Conservation (phyloP, 306 rosid species). For the Hylodesmum podocarpum region DNA sequence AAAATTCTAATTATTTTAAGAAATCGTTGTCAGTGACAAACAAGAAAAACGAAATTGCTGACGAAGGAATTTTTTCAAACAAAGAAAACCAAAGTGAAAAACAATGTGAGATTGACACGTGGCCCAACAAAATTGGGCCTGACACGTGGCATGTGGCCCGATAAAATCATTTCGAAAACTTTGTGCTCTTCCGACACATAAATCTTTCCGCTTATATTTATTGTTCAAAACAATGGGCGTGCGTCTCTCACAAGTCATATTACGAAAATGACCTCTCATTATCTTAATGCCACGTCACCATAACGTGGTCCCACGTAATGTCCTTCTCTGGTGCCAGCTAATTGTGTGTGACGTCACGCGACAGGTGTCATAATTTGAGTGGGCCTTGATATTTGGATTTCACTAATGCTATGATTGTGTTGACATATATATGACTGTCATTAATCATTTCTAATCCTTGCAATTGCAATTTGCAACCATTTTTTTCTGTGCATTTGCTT, state of each 20-base stretch:
- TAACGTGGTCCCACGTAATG: not conserved
- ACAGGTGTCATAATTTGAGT: not conserved
- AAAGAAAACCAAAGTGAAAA: not conserved
- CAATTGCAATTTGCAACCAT: constrained; percentile 2
- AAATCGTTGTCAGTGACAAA: not conserved
- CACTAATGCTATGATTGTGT: not conserved
- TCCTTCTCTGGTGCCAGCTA: not conserved
- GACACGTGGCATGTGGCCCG: constrained; percentile 1
- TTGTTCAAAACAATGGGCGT: not conserved
- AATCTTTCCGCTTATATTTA: not conserved
- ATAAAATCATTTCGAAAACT: not conserved
- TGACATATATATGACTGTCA: not conserved
- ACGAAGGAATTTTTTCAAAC: not conserved
- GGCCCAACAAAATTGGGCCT: not conserved
- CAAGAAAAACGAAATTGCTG: not conserved
- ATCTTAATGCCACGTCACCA: not conserved
- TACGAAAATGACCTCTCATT: constrained; percentile 27
- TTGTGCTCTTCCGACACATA: not conserved
- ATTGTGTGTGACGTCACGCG: accelerated
- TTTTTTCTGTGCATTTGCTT: not conserved
- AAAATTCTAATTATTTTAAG: not conserved
- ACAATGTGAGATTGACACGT: no score
- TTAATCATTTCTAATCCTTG: not conserved
- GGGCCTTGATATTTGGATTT: not conserved
- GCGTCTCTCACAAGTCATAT: not conserved